Evolutionary conservation across 1,284 basidiomycete genomes (phyloP).

Genomic region (Tilletia caries): DNA sequence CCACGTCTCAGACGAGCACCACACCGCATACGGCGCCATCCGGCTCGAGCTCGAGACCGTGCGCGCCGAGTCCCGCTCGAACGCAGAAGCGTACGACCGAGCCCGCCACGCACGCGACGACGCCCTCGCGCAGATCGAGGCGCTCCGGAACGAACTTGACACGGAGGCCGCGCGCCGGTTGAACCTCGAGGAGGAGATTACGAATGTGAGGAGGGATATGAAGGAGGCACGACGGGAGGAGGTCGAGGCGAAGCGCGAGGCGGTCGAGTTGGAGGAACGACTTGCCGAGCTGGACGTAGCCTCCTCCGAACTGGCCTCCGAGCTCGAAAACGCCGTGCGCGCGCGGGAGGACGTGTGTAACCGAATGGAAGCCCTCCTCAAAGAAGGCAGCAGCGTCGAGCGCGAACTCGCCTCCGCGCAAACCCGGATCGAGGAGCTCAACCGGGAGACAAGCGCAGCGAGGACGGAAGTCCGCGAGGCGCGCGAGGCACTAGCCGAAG

Average conservation of each 20-base stretch:
- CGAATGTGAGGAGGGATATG: slow-evolving; percentile 32
- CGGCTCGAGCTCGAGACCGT: slow-evolving; percentile 22
- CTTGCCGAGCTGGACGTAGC: slow-evolving; percentile 39
- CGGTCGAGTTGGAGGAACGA: slow-evolving; percentile 37
- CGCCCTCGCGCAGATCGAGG: background rate
- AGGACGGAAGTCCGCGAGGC: slow-evolving; percentile 36
- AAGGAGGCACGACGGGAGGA: slow-evolving; percentile 35
- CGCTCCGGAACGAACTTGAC: slow-evolving; percentile 27
- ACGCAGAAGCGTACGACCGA: slow-evolving; percentile 7
- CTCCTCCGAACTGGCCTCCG: slow-evolving; percentile 33
- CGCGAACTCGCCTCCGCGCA: slow-evolving; percentile 38
- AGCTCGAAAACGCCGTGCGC: slow-evolving; percentile 41
- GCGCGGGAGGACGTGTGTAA: slow-evolving; percentile 41
- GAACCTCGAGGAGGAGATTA: slow-evolving; percentile 47
- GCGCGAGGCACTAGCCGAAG: slow-evolving; percentile 32
- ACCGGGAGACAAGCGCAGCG: slow-evolving; percentile 33
- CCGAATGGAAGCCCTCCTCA: slow-evolving; percentile 42
- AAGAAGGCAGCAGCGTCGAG: slow-evolving; percentile 41
- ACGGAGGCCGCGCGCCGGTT: slow-evolving; percentile 36
- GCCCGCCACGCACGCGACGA: slow-evolving; percentile 6
- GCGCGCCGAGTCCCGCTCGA: slow-evolving; percentile 6
- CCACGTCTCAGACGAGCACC: slow-evolving; percentile 11
- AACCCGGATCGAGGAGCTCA: slow-evolving; percentile 40
- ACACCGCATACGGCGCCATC: slow-evolving; percentile 15
- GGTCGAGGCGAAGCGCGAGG: slow-evolving; percentile 32